Conservation (phyloP, 805 yeast genomes). For the Candida germanica region DNA sequence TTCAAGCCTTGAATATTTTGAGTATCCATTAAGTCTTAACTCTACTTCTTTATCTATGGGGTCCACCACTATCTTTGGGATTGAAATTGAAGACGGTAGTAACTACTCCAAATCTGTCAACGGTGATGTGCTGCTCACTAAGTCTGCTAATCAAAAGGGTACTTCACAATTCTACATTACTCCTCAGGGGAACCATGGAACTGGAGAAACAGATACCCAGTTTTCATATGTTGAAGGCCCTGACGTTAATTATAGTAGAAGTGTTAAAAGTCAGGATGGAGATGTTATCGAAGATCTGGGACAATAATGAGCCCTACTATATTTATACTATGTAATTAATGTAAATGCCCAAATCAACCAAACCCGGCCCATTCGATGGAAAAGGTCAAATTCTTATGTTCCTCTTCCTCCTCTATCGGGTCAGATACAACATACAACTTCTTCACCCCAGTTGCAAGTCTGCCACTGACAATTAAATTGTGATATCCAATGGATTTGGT, state of each 20-base stretch:
- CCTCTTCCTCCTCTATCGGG: conserved; percentile 9
- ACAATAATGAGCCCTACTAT: background rate
- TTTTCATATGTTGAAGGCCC: conserved; percentile 13
- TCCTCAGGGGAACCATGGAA: conserved; percentile 28
- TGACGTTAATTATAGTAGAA: conserved; percentile 22
- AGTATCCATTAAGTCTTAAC: conserved; percentile 2
- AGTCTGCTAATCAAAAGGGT: conserved; percentile 25
- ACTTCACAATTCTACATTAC: conserved; percentile 23
- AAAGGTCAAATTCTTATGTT: conserved; percentile 27
- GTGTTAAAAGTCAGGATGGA: conserved; percentile 33
- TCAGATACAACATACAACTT: conserved; percentile 67
- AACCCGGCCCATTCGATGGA: conserved; percentile 97
- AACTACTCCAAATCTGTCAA: conserved; percentile 13
- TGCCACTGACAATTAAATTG: conserved; percentile 74
- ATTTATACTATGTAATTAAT: too few species aligned
- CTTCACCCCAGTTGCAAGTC: conserved; percentile 90
- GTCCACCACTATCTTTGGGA: background rate
- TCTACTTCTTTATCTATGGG: background rate
- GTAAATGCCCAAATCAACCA: too few species aligned
- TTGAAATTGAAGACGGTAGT: conserved; percentile 17
- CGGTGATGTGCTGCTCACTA: conserved; percentile 15
- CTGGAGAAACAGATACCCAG: conserved; percentile 28
- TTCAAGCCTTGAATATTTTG: background rate
- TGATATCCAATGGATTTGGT: conserved; percentile 36
- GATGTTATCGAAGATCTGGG: background rate